Conservation (phyloP, 1,284 basidiomycete species). For the Ustilago esculenta region DNA sequence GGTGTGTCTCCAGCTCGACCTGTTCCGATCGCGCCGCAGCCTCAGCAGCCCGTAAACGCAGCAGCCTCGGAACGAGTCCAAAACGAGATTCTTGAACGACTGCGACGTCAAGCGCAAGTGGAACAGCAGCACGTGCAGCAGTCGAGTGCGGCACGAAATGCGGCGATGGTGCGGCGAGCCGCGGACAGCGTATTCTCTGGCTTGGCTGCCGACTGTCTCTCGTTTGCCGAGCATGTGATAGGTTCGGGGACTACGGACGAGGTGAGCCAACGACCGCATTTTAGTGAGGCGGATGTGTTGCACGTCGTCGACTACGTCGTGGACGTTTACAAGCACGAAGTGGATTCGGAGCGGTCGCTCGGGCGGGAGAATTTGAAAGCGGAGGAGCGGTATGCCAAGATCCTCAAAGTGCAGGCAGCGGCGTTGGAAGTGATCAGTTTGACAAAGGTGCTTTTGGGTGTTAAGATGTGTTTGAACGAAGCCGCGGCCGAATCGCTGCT, state of each 20-base stretch:
- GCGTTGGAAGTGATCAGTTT: constrained; percentile 5
- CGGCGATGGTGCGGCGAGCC: constrained; percentile 6
- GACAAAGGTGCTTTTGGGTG: constrained; percentile 12
- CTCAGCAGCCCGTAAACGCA: constrained; percentile 1
- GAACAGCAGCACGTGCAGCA: neutral
- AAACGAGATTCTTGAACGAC: neutral
- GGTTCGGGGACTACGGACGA: constrained; percentile 5
- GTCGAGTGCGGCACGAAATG: constrained; percentile 1
- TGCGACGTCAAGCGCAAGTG: neutral
- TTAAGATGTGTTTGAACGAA: constrained; percentile 23
- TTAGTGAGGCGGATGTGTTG: constrained; percentile 23
- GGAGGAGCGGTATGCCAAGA: constrained; percentile 11
- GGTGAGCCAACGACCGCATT: constrained; percentile 5
- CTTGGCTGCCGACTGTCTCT: constrained; percentile 29
- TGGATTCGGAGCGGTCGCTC: constrained; percentile 1
- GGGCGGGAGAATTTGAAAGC: neutral
- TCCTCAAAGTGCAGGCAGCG: neutral
- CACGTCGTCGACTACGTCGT: constrained; percentile 20
- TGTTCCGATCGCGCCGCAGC: too few species aligned
- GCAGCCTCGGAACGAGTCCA: too few species aligned
- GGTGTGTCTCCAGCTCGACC: too few species aligned
- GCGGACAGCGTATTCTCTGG: constrained; percentile 9
- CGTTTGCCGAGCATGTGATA: constrained; percentile 34
- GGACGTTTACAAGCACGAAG: constrained; percentile 6
- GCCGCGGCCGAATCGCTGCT: constrained; percentile 1